Evolutionary conservation across 176 grass and related monocot species (phyloP).

Genomic region (Aegilops longissima): DNA sequence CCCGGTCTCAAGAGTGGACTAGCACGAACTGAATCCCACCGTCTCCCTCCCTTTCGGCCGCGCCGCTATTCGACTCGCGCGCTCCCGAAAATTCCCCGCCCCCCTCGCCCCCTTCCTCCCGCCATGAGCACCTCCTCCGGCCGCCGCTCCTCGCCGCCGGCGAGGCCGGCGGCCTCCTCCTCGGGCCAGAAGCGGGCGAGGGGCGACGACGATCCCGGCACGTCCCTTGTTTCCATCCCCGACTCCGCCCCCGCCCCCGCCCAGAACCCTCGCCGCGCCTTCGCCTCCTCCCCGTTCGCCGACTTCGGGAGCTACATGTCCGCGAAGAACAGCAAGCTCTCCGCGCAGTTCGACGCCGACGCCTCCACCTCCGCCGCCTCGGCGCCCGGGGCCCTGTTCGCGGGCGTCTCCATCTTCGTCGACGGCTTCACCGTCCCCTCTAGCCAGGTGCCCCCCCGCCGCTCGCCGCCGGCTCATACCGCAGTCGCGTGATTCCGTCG

Average conservation of each 20-base stretch:
- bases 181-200: conserved; percentile 34
- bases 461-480: not conserved
- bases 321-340: conserved; percentile 67
- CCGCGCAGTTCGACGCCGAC: conserved; percentile 58
- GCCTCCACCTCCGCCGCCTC: conserved; percentile 26
- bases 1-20: too few relatives aligned
- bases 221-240: not conserved
- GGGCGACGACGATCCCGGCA: not conserved
- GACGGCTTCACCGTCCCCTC: conserved; percentile 67
- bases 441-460: conserved; percentile 41
- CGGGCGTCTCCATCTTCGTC: conserved; percentile 67
- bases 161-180: not conserved
- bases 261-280: conserved; percentile 46
- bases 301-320: conserved; percentile 68
- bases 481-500: not conserved
- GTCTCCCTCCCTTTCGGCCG: too few relatives aligned
- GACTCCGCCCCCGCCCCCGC: not conserved
- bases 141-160: conserved; percentile 12
- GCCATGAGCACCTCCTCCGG: conserved; percentile 36
- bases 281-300: conserved; percentile 54
- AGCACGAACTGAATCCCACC: too few relatives aligned
- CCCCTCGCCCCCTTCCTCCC: not conserved
- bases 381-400: conserved; percentile 35
- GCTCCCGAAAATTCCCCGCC: conserved; percentile 12
- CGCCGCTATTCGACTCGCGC: not conserved